Base-by-base conservation (phyloP, 2,329 filamentous ascomycete species). In the Beauveria medogensis region DNA sequence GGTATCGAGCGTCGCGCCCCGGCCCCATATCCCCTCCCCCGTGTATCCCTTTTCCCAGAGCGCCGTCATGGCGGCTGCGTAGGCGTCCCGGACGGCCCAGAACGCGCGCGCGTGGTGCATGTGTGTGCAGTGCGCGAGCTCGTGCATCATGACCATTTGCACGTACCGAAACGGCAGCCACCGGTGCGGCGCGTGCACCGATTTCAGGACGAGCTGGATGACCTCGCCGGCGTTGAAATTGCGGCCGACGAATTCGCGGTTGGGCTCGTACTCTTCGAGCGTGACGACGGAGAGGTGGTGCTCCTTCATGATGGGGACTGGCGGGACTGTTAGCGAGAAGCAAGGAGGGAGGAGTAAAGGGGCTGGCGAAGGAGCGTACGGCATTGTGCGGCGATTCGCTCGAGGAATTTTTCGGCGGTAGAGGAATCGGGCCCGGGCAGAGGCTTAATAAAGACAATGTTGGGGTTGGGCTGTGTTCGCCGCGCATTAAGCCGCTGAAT, bases 71-170 rank as follows among this genome's bases (percentile, higher is more conserved):
- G 91, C 82, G 9, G 79, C 80, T 1, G 89, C 87, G 69, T 89
- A 94, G 47, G 78, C 75, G 71, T 94, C 89, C 52, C 91, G 79
- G 20, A 92, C 87, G 10, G 82, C 82, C 91, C 91, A 96, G 69
- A 96, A 96, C 2, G 83, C 85, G 60, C 83, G 81, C 2, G 86
- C 88, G 71, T 96, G 91, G 71, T 96, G 95, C 92, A 96, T 96
- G 71, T 96, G 88, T 72, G 90, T 89, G 79, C 89, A 92, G 72
- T 95, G 91, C 3, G 91, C 91, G 34, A 95, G 78, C 77, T 94
- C 90, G 71, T 96, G 91, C 84, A 95, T 92, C 91, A 96, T 95
- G 65, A 95, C 90, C 89, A 94, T 93, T 73, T 94, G 90, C 18
- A 96, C 89, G 69, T 92, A 91, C 63, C 85, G 80, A 69, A 94